Base-by-base conservation (phyloP, 2,329 filamentous ascomycete genomes). In the Myrmaecium sp. region DNA sequence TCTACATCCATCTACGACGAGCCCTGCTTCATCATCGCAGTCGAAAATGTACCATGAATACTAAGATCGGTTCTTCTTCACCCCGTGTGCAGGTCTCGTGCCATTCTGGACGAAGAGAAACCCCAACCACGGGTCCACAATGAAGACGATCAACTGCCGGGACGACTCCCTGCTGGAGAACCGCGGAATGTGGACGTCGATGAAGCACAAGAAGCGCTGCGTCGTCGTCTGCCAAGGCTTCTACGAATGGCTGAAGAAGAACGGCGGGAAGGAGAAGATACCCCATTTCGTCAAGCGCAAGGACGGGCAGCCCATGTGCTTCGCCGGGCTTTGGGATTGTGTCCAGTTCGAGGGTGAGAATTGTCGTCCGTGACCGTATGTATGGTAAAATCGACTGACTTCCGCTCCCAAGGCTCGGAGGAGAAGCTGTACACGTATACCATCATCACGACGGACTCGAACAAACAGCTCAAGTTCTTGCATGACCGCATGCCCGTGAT, bases 401-500 rank as follows among this genome's bases (percentile, higher is more conserved):
- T 37, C 49, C 38, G 34, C 28, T 21, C 31, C 28, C 33, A 34
- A 66, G 70, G 65, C 26, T 65, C 67, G 2, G 62, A 70, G 3
- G 65, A 79, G 35, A 79, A 75, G 47, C 55, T 72, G 4, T 94
- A 86, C 47, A 91, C 82, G 0, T 98, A 93, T 51, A 86, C 84
- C 2, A 71, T 98, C 45, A 86, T 95, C 48, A 98, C 89, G 1
- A 95, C 86, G 1, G 67, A 75, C 33, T 79, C 82, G 5, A 93
- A 86, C 42, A 61, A 73, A 34, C 77, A 86, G 46, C 61, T 95
- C 25, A 72, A 63, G 15, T 95, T 93, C 38, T 60, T 98, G 11
- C 89, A 98, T 46, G 77, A 92, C 43, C 74, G 89, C 10, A 98
- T 98, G 89, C 89, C 89, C 0, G 86, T 93, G 5, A 79, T 95